Conservation (phyloP, 2,329 filamentous ascomycete genomes). For the Exophiala aquamarina region DNA sequence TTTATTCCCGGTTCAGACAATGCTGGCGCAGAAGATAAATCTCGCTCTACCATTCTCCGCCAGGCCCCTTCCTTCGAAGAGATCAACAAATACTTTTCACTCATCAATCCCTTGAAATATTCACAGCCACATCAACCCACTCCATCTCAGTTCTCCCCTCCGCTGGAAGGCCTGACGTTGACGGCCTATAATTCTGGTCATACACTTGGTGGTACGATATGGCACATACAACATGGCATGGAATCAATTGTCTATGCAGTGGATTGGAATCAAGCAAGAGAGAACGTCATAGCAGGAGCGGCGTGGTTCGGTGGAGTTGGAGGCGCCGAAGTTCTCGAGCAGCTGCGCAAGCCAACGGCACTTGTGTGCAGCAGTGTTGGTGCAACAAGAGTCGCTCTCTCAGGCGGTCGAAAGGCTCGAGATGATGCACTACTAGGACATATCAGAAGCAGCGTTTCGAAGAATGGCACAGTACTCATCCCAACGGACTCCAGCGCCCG, state of each 20-base stretch:
- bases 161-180: slow-evolving; percentile 86
- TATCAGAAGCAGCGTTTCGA: slow-evolving; percentile 73
- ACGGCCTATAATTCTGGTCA: slow-evolving; percentile 97
- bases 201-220: slow-evolving; percentile 94
- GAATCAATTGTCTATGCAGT: slow-evolving; percentile 97
- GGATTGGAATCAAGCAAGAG: slow-evolving; percentile 96
- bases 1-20: slow-evolving; percentile 61
- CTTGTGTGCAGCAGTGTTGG: slow-evolving; percentile 88
- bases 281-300: slow-evolving; percentile 90
- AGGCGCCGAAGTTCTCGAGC: slow-evolving; percentile 88
- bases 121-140: slow-evolving; percentile 92
- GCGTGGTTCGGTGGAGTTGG: slow-evolving; percentile 87
- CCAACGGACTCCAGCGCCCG: slow-evolving; percentile 95
- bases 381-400: slow-evolving; percentile 67
- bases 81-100: slow-evolving; percentile 86
- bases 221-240: slow-evolving; percentile 95
- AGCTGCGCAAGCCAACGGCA: slow-evolving; percentile 87
- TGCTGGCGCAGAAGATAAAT: slow-evolving; percentile 48
- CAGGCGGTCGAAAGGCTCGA: slow-evolving; percentile 73
- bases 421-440: slow-evolving; percentile 84
- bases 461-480: slow-evolving; percentile 87
- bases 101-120: slow-evolving; percentile 92
- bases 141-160: slow-evolving; percentile 81
- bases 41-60: slow-evolving; percentile 54
- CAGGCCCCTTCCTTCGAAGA: slow-evolving; percentile 79